Conservation (phyloP, 352 stramenopile genomes). For the Hyphochytrium catenoides region DNA sequence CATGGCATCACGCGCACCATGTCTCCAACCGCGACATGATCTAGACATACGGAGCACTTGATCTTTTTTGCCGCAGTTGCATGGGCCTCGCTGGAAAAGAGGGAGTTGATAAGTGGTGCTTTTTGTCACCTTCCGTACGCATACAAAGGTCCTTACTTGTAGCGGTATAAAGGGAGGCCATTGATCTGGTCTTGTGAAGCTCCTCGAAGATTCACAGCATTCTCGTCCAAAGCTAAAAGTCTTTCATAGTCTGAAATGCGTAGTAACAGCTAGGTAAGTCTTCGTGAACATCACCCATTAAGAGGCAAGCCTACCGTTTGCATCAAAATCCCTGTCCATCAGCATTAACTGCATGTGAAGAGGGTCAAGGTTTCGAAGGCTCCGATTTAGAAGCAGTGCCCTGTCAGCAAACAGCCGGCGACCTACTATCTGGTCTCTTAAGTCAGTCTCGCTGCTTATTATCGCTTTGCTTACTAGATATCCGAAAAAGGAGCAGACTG, state of each 20-base stretch:
- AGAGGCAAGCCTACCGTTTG: slow-evolving; percentile 12
- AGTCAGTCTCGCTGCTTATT: too few relatives aligned
- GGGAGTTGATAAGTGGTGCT: too few relatives aligned
- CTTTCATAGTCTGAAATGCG: slow-evolving; percentile 25
- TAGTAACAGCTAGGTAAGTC: not conserved
- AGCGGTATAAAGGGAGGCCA: slow-evolving; percentile 22
- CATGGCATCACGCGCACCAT: slow-evolving; percentile 34
- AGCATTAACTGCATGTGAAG: slow-evolving; percentile 30
- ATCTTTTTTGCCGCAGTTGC: slow-evolving; percentile 5
- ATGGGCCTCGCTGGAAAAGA: too few relatives aligned
- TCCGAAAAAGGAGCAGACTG: too few relatives aligned
- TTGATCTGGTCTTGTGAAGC: slow-evolving; percentile 25
- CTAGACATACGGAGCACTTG: slow-evolving; percentile 34
- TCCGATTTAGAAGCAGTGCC: too few relatives aligned
- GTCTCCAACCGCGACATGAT: slow-evolving; percentile 16
- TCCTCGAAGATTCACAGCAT: slow-evolving; percentile 23
- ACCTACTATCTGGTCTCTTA: too few relatives aligned
- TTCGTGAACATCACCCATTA: not conserved
- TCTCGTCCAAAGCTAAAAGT: slow-evolving; percentile 27
- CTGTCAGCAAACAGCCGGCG: too few relatives aligned
- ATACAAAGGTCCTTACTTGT: slow-evolving; percentile 25
- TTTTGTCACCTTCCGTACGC: slow-evolving; percentile 24
- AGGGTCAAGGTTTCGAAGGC: slow-evolving; percentile 25
- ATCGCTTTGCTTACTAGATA: too few relatives aligned
- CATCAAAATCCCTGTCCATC: slow-evolving; percentile 36